phyloP scores from a whole-genome alignment of 2,329 filamentous ascomycete species.

The Orbilia blumenaviensis region DNA sequence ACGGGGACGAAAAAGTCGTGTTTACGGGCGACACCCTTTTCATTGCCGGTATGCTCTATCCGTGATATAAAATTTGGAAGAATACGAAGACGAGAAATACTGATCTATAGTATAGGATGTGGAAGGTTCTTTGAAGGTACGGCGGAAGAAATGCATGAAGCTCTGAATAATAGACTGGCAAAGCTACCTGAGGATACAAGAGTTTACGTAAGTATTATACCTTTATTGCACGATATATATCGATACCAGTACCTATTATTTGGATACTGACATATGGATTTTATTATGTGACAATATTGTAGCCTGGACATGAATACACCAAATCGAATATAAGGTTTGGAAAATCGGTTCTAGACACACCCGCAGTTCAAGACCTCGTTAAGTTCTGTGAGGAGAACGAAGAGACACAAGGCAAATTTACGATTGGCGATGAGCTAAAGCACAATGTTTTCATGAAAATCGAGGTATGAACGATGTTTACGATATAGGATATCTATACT shows the following conservation, averaged over 20 bases:
- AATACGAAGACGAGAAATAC: not conserved
- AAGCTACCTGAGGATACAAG: slow-evolving; percentile 86
- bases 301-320: slow-evolving; percentile 88
- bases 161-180: slow-evolving; percentile 84
- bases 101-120: slow-evolving; percentile 70
- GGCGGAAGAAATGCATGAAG: slow-evolving; percentile 88
- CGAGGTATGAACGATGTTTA: slow-evolving; percentile 74
- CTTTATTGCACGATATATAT: not conserved
- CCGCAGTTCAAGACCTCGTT: slow-evolving; percentile 78
- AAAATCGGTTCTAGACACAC: slow-evolving; percentile 76
- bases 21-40: slow-evolving; percentile 98
- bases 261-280: slow-evolving; percentile 11
- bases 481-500: not conserved
- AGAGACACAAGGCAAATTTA: slow-evolving; percentile 94
- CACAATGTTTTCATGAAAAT: slow-evolving; percentile 98
- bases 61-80: not conserved
- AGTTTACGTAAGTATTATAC: slow-evolving; percentile 73
- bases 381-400: slow-evolving; percentile 78
- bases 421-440: slow-evolving; percentile 94
- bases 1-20: slow-evolving; percentile 78
- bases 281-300: slow-evolving; percentile 29
- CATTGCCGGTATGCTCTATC: slow-evolving; percentile 73
- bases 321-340: slow-evolving; percentile 93
- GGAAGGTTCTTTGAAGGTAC: slow-evolving; percentile 95
- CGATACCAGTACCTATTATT: not conserved